Evolutionary conservation across 805 yeast genomes (phyloP), one percentile per base, ranked within the genome.

Genomic region (Candida ovalis): DNA sequence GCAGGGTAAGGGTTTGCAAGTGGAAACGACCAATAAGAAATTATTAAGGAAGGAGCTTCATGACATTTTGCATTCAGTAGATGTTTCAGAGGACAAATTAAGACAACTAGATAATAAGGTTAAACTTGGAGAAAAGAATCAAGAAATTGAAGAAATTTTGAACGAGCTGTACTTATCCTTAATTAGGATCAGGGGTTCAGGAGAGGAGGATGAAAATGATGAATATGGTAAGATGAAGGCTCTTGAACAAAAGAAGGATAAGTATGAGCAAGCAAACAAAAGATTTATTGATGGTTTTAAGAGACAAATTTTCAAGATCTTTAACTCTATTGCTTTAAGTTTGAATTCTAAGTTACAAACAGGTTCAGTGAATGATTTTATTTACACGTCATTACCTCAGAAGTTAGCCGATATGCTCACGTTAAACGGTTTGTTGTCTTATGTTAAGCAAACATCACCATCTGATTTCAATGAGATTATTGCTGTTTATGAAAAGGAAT

Each of bases 1-100:
- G 32, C 86, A 84, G 60, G 82, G 91, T 2, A 81, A 85, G 57
- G 96, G 96, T 43, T 66, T 89, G 17, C 97, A 91, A 66, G 84
- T 91, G 6, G 84, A 83, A 55, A 80, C 92, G 4, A 82, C 88
- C 40, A 91, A 91, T 67, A 87, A 86, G 64, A 88, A 87, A 58
- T 63, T 75, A n/a, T 70, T 90, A 22, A 84, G 82, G 74, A 79
- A 76, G 42, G 90, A 88, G 51, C 73, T 90, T 46, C 78, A 78
- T 36, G 79, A 76, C n/a, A 73, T 90, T 41, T 67, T 90, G 51
- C 76, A 77, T 43, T 84, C 88, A n/a, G 86, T 87, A 8, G 78
- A 83, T 47, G 72, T 89, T 24, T 82, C 82, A 52, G 78, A 78
- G 17, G 67, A 68, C 1, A 82, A 82, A 17, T 67, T 88, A 45